These are phyloP conservation scores for Fonsecaea multimorphosa DNA, from an alignment of 2,329 filamentous ascomycete genomes.

Conservation along the genomic window DNA sequence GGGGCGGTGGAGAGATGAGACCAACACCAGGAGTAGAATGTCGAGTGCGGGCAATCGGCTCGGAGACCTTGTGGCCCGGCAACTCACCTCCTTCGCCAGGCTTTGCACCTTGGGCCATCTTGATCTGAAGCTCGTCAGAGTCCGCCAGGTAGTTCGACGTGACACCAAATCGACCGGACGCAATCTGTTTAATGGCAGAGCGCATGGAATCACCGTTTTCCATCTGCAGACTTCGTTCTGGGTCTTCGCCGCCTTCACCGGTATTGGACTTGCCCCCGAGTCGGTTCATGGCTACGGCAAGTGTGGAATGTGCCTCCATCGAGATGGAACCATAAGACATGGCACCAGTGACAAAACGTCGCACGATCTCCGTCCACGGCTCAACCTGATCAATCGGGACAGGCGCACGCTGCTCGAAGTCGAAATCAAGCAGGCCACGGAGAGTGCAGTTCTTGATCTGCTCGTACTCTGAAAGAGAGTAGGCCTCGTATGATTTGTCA, in stretches of 20 bases:
- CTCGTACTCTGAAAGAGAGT: conserved; percentile 90
- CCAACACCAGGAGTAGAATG: conserved; percentile 96
- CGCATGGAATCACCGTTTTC: conserved; percentile 96
- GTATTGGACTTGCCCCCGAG: conserved; percentile 97
- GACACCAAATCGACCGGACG: conserved; percentile 93
- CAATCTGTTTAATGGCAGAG: conserved; percentile 96
- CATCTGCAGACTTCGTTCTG: conserved; percentile 83
- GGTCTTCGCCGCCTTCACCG: conserved; percentile 94
- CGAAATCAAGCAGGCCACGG: conserved; percentile 92
- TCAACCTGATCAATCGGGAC: conserved; percentile 97
- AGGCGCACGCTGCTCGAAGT: conserved; percentile 82
- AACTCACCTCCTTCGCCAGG: conserved; percentile 97
- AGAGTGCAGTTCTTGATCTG: conserved; percentile 96
- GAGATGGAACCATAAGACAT: conserved; percentile 99
- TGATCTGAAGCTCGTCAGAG: conserved; percentile 95
- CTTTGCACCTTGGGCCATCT: conserved; percentile 99
- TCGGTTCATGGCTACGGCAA: conserved; percentile 96
- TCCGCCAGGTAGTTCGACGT: conserved; percentile 94
- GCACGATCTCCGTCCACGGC: conserved; percentile 96
- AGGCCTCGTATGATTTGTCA: conserved; percentile 97
- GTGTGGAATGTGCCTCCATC: conserved; percentile 95
- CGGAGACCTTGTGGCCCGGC: conserved; percentile 94
- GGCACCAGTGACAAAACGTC: conserved; percentile 93
- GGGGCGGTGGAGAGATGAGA: conserved; percentile 91
- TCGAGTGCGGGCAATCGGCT: conserved; percentile 89